phyloP scores from a whole-genome alignment of 2,329 filamentous ascomycete species.

The Apiospora hydei region DNA sequence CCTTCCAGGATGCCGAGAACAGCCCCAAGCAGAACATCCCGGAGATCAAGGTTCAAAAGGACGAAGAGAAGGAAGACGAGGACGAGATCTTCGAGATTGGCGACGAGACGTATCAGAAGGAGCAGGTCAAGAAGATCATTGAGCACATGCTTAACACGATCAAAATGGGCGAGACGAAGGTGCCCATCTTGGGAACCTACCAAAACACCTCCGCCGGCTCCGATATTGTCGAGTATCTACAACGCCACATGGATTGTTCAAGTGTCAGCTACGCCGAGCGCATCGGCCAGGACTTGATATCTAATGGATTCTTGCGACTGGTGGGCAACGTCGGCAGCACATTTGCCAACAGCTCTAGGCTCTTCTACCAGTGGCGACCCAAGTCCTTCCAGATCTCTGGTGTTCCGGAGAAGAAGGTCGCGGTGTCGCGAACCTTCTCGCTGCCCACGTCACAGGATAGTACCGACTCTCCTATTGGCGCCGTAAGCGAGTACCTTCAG shows the following conservation, averaged over 20 bases:
- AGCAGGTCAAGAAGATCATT: constrained; percentile 91
- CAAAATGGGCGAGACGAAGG: constrained; percentile 89
- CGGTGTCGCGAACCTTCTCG: constrained; percentile 77
- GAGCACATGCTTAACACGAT: constrained; percentile 86
- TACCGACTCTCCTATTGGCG: constrained; percentile 80
- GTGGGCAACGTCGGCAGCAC: constrained; percentile 94
- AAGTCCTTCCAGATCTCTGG: constrained; percentile 90
- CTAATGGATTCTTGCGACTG: constrained; percentile 84
- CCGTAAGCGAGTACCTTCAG: constrained; percentile 86
- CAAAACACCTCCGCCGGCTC: constrained; percentile 89
- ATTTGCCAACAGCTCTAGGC: constrained; percentile 96
- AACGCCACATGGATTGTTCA: constrained; percentile 83
- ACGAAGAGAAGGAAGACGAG: constrained; percentile 63
- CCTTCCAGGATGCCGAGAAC: constrained; percentile 84
- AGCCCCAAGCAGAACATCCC: constrained; percentile 70
- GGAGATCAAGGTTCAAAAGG: constrained; percentile 84
- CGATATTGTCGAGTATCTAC: constrained; percentile 95
- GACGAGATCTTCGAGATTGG: constrained; percentile 88
- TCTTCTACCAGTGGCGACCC: constrained; percentile 97
- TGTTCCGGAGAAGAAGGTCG: constrained; percentile 84
- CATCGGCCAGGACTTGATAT: constrained; percentile 91
- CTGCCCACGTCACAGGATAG: constrained; percentile 66
- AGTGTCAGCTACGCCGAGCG: constrained; percentile 91
- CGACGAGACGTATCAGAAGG: constrained; percentile 83
- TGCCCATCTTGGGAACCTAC: constrained; percentile 94